Conservation (phyloP, 495 filamentous ascomycete species). For the Xylaria palmicola region DNA sequence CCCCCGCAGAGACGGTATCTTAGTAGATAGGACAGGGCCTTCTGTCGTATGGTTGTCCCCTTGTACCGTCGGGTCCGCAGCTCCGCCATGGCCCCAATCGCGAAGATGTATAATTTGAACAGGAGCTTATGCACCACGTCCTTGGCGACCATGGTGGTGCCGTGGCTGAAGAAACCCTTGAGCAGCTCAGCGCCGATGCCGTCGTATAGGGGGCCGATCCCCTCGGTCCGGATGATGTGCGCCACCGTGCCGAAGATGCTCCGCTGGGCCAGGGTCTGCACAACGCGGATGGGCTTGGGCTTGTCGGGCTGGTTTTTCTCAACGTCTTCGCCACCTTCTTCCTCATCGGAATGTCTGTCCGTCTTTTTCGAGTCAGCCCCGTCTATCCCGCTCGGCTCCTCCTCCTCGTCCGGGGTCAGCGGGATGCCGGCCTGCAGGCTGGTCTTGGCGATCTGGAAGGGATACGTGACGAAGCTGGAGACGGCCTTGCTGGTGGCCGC, state of each 20-base stretch:
- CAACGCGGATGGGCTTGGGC: conserved; percentile 14
- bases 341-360: conserved; percentile 14
- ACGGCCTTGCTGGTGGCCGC: conserved; percentile 80
- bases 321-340: conserved; percentile 18
- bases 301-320: conserved; percentile 6
- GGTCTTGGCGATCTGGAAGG: conserved; percentile 79
- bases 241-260: conserved; percentile 64
- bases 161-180: conserved; percentile 84
- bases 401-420: conserved; percentile 35
- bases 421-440: conserved; percentile 54
- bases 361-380: neutral
- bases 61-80: conserved; percentile 15
- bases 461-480: conserved; percentile 80
- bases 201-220: conserved; percentile 69
- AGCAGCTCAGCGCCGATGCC: conserved; percentile 75
- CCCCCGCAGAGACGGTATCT: conserved; percentile 12
- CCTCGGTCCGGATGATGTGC: conserved; percentile 65
- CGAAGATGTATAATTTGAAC: conserved; percentile 64
- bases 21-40: conserved; percentile 8
- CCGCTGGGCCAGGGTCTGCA: conserved; percentile 29
- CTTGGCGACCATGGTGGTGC: conserved; percentile 87
- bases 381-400: neutral
- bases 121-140: conserved; percentile 75
- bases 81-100: conserved; percentile 34
- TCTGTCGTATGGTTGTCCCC: neutral